A percentile compares a stretch with the other conserved stretches of the same genome.
Conservation (phyloP, 2,329 filamentous ascomycete genomes). For the Penicillium occitanis region DNA sequence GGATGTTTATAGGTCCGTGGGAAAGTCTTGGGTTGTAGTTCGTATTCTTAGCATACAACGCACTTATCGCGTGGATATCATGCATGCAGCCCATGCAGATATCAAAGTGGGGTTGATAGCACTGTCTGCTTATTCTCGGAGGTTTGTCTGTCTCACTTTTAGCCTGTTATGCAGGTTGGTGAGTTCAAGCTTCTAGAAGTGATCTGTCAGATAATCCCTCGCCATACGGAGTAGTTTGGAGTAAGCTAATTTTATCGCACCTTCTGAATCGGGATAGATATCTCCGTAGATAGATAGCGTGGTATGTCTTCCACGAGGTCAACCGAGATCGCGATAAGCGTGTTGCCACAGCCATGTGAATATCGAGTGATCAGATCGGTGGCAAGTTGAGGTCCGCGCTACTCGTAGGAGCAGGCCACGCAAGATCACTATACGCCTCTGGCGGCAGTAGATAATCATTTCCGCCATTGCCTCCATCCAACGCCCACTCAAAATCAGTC, state of each 20-base stretch:
- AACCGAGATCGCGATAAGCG: background rate
- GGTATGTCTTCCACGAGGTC: background rate
- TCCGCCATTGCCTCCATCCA: constrained; percentile 26
- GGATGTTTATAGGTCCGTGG: background rate
- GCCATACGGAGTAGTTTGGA: background rate
- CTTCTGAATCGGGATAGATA: background rate
- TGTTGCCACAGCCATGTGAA: background rate
- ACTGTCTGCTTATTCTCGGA: background rate
- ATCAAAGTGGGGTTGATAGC: background rate
- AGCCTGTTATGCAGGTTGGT: too few relatives aligned
- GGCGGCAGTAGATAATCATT: constrained; percentile 30
- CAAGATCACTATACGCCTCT: constrained; percentile 27
- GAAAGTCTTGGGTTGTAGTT: background rate
- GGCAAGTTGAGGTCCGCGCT: constrained; percentile 9
- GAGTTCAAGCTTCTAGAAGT: background rate
- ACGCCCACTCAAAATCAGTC: constrained; percentile 41
- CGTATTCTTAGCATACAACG: background rate
- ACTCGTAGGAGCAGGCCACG: constrained; percentile 23
- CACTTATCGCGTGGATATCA: constrained; percentile 2
- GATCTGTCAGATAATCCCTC: background rate
- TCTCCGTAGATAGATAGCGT: background rate
- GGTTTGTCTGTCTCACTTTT: background rate
- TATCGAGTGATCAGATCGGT: background rate
- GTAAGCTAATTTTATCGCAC: background rate
- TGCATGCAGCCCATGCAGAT: background rate